Evolutionary conservation across 805 yeast species (phyloP), one percentile per base, ranked within the genome.

Genomic region (Scheffersomyces coipomensis): DNA sequence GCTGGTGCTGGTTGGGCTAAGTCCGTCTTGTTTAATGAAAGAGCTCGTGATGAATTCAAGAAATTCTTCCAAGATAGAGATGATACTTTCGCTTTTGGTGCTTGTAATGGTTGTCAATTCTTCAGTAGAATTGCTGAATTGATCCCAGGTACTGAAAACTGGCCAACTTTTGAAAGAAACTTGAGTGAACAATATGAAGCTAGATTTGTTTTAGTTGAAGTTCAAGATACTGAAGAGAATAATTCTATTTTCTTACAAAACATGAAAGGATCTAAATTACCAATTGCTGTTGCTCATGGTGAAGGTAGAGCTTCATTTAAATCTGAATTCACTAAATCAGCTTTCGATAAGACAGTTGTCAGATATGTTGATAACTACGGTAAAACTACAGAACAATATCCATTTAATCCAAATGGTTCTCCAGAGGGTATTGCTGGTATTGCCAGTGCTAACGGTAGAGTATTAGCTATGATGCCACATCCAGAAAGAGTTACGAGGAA

Each of bases 1-100:
- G 99, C 99, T 25, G 99, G 97, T 60, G 85, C 91, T 38, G 99
- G 99, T 42, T 93, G 99, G 99, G 99, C 99, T 42, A 89, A 88
- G 58, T 88, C 97, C 13, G 96, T 93, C 8, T 68, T 93, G 49
- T 89, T 83, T 76, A 85, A 91, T 58, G 87, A 79, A 26, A 71
- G 67, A 39, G 85, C 91, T 26, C 81, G 93, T 58, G 55, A 72
- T 19, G 90, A 88, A 68, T 93, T 93, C 62, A 65, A 70, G 48
- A 75, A 68, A 35, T 93, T 93, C 64, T 93, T 93, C 79, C 81
- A 82, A 55, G 85, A 79, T 39, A 83, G 99, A 66, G 71, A 73
- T 15, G 95, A 93, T 60, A 93, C 99, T 0, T 93, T 93, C 71
- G 95, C 98, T 3, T 81, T 93, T 53, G 99, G 99, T 65, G 96